Evolutionary conservation across 106 monocot species (phyloP).

Genomic region (Cymbidium sinense): DNA sequence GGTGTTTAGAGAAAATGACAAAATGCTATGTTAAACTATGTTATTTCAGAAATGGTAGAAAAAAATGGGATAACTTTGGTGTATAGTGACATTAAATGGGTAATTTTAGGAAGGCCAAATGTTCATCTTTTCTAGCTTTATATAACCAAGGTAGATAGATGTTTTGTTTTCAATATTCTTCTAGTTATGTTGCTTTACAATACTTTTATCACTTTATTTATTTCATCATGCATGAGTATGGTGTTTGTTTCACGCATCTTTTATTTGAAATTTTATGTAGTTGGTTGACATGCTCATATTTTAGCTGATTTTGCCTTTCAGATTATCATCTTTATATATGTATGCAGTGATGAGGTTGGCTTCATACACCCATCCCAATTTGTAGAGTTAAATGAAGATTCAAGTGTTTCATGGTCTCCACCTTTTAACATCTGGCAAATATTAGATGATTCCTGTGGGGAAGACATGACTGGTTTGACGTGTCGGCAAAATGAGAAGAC

Average conservation of each 20-base stretch:
- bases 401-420: background rate
- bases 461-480: background rate
- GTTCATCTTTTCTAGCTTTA: background rate
- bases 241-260: background rate
- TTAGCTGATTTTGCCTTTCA: slow-evolving; percentile 4
- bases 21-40: too few species aligned
- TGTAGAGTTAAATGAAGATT: slow-evolving; percentile 28
- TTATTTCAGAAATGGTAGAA: too few species aligned
- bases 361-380: slow-evolving; percentile 73
- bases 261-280: background rate
- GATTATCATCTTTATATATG: background rate
- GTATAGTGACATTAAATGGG: too few species aligned
- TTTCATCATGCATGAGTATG: background rate
- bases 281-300: background rate
- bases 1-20: too few species aligned
- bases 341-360: slow-evolving; percentile 69
- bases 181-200: background rate
- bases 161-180: background rate
- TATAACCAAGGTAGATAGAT: background rate
- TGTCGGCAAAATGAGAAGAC: slow-evolving; percentile 20
- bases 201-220: background rate
- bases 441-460: background rate
- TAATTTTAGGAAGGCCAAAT: too few species aligned
- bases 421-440: background rate
- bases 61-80: too few species aligned